A percentile compares a stretch with the other conserved stretches of the same genome.
Evolutionary conservation across 2,329 filamentous ascomycete genomes (phyloP).

Genomic region (Aureobasidium namibiae): DNA sequence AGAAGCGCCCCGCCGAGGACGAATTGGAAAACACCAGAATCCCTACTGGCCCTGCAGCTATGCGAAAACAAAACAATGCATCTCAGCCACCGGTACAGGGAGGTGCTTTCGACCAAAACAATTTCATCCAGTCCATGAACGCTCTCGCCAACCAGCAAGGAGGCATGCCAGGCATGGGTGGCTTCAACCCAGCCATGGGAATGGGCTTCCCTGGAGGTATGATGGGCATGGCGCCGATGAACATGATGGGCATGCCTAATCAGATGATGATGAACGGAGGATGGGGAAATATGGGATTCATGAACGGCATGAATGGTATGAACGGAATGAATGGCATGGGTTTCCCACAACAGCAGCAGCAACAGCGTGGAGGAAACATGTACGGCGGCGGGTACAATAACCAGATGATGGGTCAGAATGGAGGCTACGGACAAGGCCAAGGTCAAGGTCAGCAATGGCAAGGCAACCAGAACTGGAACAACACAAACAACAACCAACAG

Average conservation of each 20-base stretch:
- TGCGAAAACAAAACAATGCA: conserved; percentile 30
- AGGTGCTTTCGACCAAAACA: conserved; percentile 26
- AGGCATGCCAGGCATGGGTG: conserved; percentile 22
- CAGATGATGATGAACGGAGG: conserved; percentile 32
- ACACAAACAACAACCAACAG: conserved; percentile 20
- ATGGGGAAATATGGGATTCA: conserved; percentile 24
- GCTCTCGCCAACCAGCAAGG: conserved; percentile 22
- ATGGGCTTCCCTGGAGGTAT: conserved; percentile 21
- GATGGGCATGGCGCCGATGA: conserved; percentile 17
- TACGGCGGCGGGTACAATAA: conserved; percentile 15
- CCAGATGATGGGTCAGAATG: conserved; percentile 17
- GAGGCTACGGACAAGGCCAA: conserved; percentile 16
- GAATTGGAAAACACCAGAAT: conserved; percentile 40
- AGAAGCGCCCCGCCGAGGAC: conserved; percentile 79
- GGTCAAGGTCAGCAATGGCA: conserved; percentile 19
- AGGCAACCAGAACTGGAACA: conserved; percentile 26
- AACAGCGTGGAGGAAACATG: conserved; percentile 11
- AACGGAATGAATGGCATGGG: conserved; percentile 29
- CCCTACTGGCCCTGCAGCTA: conserved; percentile 38
- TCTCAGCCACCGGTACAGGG: conserved; percentile 18
- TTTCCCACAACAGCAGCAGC: conserved; percentile 10
- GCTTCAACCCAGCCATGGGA: conserved; percentile 19
- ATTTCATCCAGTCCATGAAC: conserved; percentile 40
- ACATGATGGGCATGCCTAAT: conserved; percentile 15
- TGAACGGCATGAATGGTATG: conserved; percentile 32